Evolutionary conservation across 78 protist species (phyloP).

Genomic region (Dictyostelium brefeldianum): DNA sequence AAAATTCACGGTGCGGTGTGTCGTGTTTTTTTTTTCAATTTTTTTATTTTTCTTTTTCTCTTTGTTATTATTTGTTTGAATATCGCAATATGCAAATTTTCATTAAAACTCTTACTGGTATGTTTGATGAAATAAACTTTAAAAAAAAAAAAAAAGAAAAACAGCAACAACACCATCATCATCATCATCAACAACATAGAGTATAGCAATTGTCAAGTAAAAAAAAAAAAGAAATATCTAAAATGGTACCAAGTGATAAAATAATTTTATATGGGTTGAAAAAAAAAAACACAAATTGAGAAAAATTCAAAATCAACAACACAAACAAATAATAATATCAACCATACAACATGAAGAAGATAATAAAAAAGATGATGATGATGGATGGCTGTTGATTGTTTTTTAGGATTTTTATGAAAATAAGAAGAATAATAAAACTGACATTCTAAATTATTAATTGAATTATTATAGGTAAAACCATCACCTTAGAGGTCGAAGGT

Average conservation of each 20-base stretch:
- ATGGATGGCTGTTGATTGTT: no score
- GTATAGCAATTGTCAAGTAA: conserved; percentile 75
- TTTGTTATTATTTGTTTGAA: neutral
- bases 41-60: conserved; percentile 21
- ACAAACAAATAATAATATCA: no score
- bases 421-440: no score
- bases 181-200: neutral
- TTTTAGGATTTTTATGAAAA: no score
- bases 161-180: no score
- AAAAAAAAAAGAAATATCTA: conserved; percentile 86
- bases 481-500: conserved; percentile 97
- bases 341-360: no score
- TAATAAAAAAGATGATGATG: no score
- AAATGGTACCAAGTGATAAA: no score
- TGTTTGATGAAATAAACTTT: neutral
- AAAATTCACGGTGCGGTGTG: no score
- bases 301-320: no score
- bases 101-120: conserved; percentile 93
- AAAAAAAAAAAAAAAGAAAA: neutral
- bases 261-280: no score
- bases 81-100: conserved; percentile 89
- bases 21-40: neutral
- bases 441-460: conserved; percentile 94
- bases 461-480: conserved; percentile 98
- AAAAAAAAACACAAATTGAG: conserved; percentile 91